Percentiles rank a stretch among this genome's conserved stretches.
Conservation (phyloP, 805 yeast genomes). For the Tetrapisispora taiwanensis region DNA sequence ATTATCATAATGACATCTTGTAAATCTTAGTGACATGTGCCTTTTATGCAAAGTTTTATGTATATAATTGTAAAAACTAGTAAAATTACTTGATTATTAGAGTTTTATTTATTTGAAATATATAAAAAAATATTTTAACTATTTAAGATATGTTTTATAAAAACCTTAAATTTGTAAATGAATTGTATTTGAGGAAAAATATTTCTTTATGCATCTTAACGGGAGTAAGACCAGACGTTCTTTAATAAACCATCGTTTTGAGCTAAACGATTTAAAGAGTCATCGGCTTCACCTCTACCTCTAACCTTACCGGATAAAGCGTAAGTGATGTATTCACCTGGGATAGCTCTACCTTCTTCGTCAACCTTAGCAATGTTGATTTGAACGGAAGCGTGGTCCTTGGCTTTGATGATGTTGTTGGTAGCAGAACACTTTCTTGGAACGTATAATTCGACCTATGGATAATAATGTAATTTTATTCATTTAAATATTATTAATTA, state of each 20-base stretch:
- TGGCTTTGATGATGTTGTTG: slow-evolving; percentile 98
- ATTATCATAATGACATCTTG: too few relatives aligned
- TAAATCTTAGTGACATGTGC: background rate
- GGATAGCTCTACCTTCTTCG: slow-evolving; percentile 89
- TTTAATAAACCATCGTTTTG: slow-evolving; percentile 96
- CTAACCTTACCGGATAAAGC: slow-evolving; percentile 96
- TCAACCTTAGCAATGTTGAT: slow-evolving; percentile 98
- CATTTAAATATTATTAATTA: background rate
- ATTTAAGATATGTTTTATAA: slow-evolving; percentile 2
- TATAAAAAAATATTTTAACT: slow-evolving; percentile 3
- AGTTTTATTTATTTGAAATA: slow-evolving; percentile 2
- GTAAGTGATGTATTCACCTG: slow-evolving; percentile 86
- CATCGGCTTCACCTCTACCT: slow-evolving; percentile 99
- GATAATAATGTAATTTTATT: background rate
- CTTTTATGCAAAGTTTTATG: background rate
- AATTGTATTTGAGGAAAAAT: slow-evolving; percentile 1
- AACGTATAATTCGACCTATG: slow-evolving; percentile 97
- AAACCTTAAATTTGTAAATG: slow-evolving; percentile 2
- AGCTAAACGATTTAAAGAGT: slow-evolving; percentile 97
- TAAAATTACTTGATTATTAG: background rate
- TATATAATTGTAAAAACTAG: background rate
- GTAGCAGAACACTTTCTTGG: slow-evolving; percentile 99
- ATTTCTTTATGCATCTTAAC: slow-evolving; percentile 38
- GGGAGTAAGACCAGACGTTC: slow-evolving; percentile 93
- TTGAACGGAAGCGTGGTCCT: slow-evolving; percentile 99